Evolutionary conservation across 2,329 filamentous ascomycete species (phyloP).

Genomic region (Rutstroemia sp.): DNA sequence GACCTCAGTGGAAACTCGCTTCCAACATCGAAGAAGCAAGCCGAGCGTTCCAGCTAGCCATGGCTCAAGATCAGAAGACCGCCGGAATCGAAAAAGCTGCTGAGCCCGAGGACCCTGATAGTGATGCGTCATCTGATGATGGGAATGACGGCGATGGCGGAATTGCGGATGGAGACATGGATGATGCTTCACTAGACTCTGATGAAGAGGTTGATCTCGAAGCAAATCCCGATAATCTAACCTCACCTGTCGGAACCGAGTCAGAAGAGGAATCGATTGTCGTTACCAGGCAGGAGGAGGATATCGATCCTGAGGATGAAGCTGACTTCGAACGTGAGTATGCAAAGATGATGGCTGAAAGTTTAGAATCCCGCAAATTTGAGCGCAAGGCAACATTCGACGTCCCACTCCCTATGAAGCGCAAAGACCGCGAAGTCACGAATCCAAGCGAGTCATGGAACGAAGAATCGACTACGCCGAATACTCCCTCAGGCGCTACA

Average conservation of each 20-base stretch:
- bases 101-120: constrained; percentile 68
- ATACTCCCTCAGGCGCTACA: constrained; percentile 42
- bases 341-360: constrained; percentile 97
- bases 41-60: constrained; percentile 77
- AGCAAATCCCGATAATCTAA: constrained; percentile 43
- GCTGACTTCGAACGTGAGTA: constrained; percentile 97
- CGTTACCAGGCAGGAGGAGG: constrained; percentile 83
- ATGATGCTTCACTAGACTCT: constrained; percentile 38
- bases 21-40: constrained; percentile 75
- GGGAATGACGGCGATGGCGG: constrained; percentile 58
- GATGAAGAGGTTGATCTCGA: constrained; percentile 47
- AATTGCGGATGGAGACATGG: constrained; percentile 41
- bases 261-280: constrained; percentile 82
- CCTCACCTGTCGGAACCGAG: constrained; percentile 49
- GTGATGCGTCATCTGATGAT: constrained; percentile 68
- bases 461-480: constrained; percentile 33
- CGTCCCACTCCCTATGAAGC: constrained; percentile 88
- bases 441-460: constrained; percentile 30
- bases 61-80: constrained; percentile 81
- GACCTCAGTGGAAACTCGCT: constrained; percentile 89
- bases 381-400: constrained; percentile 93
- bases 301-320: constrained; percentile 86
- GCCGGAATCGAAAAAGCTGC: constrained; percentile 60
- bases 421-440: constrained; percentile 55
- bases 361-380: constrained; percentile 89